A percentile compares a stretch with the other conserved stretches of the same genome.
phyloP scores from a whole-genome alignment of 495 filamentous ascomycete genomes.

The Penicillium antarcticum region DNA sequence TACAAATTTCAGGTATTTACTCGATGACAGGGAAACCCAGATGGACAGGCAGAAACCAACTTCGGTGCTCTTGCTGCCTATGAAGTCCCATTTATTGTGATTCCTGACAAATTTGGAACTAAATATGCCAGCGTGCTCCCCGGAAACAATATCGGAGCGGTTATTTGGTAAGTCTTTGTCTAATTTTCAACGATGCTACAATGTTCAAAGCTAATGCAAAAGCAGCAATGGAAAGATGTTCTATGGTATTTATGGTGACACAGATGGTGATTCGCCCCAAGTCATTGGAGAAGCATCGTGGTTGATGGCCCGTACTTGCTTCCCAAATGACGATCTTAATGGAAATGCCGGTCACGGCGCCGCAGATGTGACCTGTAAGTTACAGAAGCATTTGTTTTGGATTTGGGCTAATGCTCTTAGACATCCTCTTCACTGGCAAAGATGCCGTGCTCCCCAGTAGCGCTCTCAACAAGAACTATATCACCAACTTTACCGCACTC shows the following conservation, averaged over 20 bases:
- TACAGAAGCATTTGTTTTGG: background rate
- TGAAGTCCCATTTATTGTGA: conserved; percentile 38
- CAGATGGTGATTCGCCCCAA: conserved; percentile 31
- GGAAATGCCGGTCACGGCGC: conserved; percentile 28
- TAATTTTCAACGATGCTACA: background rate
- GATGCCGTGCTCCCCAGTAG: conserved; percentile 27
- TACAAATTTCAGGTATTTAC: background rate
- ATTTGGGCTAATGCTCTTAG: conserved; percentile 6
- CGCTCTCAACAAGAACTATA: conserved; percentile 30
- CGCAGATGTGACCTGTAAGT: conserved; percentile 36
- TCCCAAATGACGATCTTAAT: conserved; percentile 31
- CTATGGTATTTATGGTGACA: conserved; percentile 38
- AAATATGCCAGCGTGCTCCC: conserved; percentile 21
- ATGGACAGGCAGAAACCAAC: conserved; percentile 31
- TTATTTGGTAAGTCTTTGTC: conserved; percentile 31
- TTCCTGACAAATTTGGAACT: conserved; percentile 29
- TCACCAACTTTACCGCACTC: conserved; percentile 34
- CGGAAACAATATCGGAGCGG: conserved; percentile 36
- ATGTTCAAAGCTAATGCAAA: background rate
- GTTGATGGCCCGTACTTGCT: conserved; percentile 39
- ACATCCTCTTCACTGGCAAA: conserved; percentile 34
- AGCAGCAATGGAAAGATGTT: conserved; percentile 34
- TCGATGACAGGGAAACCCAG: conserved; percentile 26
- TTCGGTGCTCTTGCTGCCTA: conserved; percentile 38
- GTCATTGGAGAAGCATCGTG: conserved; percentile 40